Evolutionary conservation across 148 eudicot genomes (phyloP).

Genomic region (Silene latifolia): DNA sequence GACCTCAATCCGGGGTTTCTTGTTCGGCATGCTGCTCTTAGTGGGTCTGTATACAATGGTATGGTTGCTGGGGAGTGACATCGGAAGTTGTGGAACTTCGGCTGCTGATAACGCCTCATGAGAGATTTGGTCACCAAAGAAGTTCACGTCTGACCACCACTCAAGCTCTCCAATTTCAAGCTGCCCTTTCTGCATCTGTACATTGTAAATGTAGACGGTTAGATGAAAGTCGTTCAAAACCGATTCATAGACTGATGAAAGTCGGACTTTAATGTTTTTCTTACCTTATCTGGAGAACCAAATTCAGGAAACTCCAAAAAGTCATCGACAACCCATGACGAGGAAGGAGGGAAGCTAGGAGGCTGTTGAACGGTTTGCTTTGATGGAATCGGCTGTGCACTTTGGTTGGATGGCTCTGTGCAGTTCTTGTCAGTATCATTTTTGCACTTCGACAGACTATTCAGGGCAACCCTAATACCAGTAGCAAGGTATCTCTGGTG

Average conservation of each 20-base stretch:
- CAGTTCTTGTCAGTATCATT: slow-evolving; percentile 39
- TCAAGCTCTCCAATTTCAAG: slow-evolving; percentile 75
- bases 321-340: slow-evolving; percentile 85
- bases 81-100: slow-evolving; percentile 87
- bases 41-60: slow-evolving; percentile 37
- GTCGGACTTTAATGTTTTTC: not conserved
- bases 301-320: slow-evolving; percentile 67
- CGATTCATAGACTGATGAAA: not conserved
- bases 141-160: slow-evolving; percentile 64
- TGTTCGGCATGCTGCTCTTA: slow-evolving; percentile 48
- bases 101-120: slow-evolving; percentile 63
- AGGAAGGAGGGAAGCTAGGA: slow-evolving; percentile 39
- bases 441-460: slow-evolving; percentile 36
- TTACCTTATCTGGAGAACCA: slow-evolving; percentile 67
- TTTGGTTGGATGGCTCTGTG: slow-evolving; percentile 55
- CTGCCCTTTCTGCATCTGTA: slow-evolving; percentile 62
- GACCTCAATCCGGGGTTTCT: slow-evolving; percentile 72
- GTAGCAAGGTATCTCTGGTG: slow-evolving; percentile 93
- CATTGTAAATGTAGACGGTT: not conserved
- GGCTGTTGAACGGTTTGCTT: slow-evolving; percentile 40
- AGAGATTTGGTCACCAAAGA: slow-evolving; percentile 60
- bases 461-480: slow-evolving; percentile 71
- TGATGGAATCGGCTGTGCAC: slow-evolving; percentile 32
- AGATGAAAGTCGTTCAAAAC: not conserved
- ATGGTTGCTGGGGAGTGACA: slow-evolving; percentile 37